Conservation (phyloP, 169 alveolate genomes). For the Eimeria tenella region DNA sequence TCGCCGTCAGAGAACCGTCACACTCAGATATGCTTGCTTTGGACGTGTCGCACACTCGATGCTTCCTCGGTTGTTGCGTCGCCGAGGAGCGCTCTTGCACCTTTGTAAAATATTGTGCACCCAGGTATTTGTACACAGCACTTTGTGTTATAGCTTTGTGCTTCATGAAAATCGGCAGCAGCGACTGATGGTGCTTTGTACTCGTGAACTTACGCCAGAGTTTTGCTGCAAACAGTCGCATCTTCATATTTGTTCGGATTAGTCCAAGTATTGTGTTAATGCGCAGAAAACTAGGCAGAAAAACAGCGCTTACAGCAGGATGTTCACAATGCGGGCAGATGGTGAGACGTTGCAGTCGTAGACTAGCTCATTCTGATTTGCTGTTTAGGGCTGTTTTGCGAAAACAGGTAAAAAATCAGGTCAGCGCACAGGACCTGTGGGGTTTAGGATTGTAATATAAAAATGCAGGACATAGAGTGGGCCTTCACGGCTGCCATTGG, state of each 20-base stretch:
- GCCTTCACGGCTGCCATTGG: too few species aligned
- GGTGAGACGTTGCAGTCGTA: too few species aligned
- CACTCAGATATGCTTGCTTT: not conserved
- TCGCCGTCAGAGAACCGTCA: constrained; percentile 10
- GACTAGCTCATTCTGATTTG: too few species aligned
- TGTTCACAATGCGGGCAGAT: too few species aligned
- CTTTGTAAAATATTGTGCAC: constrained; percentile 35
- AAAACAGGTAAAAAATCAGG: too few species aligned
- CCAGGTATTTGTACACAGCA: constrained; percentile 64
- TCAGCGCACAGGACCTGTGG: too few species aligned
- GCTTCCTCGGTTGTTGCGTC: not conserved
- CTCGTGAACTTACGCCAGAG: constrained; percentile 28
- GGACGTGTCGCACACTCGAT: not conserved
- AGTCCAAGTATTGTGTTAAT: not conserved
- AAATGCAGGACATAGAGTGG: too few species aligned
- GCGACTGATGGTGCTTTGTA: constrained; percentile 35
- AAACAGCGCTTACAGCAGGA: not conserved
- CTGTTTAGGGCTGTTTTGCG: too few species aligned
- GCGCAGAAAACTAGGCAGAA: not conserved
- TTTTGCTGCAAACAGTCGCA: not conserved
- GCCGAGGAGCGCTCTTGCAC: constrained; percentile 25
- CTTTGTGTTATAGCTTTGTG: constrained; percentile 27
- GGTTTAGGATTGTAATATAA: too few species aligned
- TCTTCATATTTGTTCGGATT: not conserved
- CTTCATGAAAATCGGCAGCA: not conserved